A percentile compares a stretch with the other conserved stretches of the same genome.
These are phyloP conservation scores for Tulasnella sp. DNA, from an alignment of 768 basidiomycete species.

Conservation along the genomic window DNA sequence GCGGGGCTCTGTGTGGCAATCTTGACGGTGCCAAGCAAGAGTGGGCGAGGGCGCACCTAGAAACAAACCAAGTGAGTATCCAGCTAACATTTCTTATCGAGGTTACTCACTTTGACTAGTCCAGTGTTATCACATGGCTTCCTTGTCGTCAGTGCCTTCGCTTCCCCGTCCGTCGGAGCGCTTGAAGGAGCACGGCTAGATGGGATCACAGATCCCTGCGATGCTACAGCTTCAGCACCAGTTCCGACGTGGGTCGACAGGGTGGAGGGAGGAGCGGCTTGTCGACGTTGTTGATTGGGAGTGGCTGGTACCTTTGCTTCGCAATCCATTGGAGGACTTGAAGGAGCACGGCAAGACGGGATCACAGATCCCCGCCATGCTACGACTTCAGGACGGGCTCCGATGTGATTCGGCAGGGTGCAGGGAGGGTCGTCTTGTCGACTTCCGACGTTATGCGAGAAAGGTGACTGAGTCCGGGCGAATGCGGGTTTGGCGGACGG, in stretches of 20 bases:
- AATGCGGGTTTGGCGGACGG: no score
- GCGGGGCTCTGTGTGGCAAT: no score
- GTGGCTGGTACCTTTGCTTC: not conserved
- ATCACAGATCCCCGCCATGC: not conserved
- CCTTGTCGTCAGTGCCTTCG: not conserved
- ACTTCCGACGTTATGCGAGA: not conserved
- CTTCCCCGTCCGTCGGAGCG: not conserved
- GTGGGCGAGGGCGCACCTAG: no score
- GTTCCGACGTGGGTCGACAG: no score
- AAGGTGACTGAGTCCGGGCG: not conserved
- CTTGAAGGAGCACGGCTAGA: not conserved
- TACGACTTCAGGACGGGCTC: not conserved
- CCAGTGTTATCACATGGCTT: no score
- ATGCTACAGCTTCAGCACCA: no score
- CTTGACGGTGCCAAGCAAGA: no score
- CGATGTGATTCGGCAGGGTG: not conserved
- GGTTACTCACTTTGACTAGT: no score
- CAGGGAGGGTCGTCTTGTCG: not conserved
- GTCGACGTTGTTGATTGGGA: no score
- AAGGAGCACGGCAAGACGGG: not conserved
- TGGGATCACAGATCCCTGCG: not conserved
- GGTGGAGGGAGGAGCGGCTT: no score
- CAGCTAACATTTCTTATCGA: no score
- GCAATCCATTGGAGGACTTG: not conserved
- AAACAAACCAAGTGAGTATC: no score